Evolutionary conservation across 139 green algal genomes (phyloP).

Genomic region (Chlorella sorokiniana): DNA sequence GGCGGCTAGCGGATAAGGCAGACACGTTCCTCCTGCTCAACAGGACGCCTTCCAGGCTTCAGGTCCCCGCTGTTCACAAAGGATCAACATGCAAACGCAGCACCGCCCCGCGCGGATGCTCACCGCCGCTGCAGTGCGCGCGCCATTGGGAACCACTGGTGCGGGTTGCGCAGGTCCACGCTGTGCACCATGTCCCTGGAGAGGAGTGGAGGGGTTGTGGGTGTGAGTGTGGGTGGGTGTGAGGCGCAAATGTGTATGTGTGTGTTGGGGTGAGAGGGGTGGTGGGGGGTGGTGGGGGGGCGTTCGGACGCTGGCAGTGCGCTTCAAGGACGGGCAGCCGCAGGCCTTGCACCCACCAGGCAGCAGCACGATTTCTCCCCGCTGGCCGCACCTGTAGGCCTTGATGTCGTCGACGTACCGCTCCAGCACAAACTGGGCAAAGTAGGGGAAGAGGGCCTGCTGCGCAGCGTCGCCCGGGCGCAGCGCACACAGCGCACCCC

Average conservation of each 20-base stretch:
- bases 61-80: too few relatives aligned
- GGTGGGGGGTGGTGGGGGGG: too few relatives aligned
- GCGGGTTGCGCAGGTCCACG: conserved; percentile 32
- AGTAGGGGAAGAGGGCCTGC: conserved; percentile 46
- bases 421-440: conserved; percentile 43
- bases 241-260: too few relatives aligned
- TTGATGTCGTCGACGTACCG: conserved; percentile 46
- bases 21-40: too few relatives aligned
- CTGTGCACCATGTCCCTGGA: conserved; percentile 50
- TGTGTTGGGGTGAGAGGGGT: too few relatives aligned
- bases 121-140: conserved; percentile 71
- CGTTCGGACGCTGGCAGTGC: too few relatives aligned
- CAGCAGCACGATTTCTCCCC: too few relatives aligned
- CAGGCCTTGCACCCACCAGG: too few relatives aligned
- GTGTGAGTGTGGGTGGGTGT: too few relatives aligned
- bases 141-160: conserved; percentile 85
- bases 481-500: neutral
- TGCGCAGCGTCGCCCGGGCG: neutral
- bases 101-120: neutral
- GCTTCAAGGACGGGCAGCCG: neutral
- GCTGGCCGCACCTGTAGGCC: conserved; percentile 36
- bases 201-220: neutral
- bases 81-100: neutral
- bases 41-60: too few relatives aligned
- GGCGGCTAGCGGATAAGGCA: too few relatives aligned